Base-by-base conservation (phyloP, 2,329 filamentous ascomycete genomes). In the Apiospora arundinis region DNA sequence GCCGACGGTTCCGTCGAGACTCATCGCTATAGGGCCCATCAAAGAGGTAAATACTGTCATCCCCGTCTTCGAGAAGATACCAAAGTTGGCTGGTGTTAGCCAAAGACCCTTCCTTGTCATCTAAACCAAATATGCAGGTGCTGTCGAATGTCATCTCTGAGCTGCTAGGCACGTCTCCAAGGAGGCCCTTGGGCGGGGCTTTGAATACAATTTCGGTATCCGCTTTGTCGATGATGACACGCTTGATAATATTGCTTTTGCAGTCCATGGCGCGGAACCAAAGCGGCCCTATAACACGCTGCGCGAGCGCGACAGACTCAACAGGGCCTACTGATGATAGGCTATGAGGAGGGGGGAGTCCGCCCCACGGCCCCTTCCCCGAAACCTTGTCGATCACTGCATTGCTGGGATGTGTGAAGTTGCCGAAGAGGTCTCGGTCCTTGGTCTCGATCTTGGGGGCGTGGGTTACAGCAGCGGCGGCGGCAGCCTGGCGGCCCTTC, bases 381-480 rank as follows among this genome's bases (percentile, higher is more conserved):
- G 67, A 44, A 44, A 21, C 6, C 23, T 45, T 18, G 16, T 16
- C 21, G 23, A 7, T 12, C 44, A 25, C 23, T 2, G 25, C 23
- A n/a, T 32, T n/a, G 18, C 28, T 21, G 25, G 46, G 32, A 28
- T 28, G 8, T 2, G 25, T 81, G n/a, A 85, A 82, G 73, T 91
- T 82, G 7, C 42, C 14, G 2, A 65, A 2, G 6, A 37, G 81
- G 72, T 90, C 87, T 1, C 85, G 83, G 75, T 95, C 90, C 7
- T 85, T 81, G 70, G 91, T 88, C 1, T 82, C 89, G 72, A 97
- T 89, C 78, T 97, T 97, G 1, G 90, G 89, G 0, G 95, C 95
- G 76, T 92, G 88, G 0, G 46, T 32, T n/a, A 74, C 69, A 12
- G 73, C 69, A 40, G 68, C 16, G 63, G 12, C 69, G 9, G 73